Base-by-base conservation (phyloP, 768 basidiomycete genomes). In the Rickenella mellea region DNA sequence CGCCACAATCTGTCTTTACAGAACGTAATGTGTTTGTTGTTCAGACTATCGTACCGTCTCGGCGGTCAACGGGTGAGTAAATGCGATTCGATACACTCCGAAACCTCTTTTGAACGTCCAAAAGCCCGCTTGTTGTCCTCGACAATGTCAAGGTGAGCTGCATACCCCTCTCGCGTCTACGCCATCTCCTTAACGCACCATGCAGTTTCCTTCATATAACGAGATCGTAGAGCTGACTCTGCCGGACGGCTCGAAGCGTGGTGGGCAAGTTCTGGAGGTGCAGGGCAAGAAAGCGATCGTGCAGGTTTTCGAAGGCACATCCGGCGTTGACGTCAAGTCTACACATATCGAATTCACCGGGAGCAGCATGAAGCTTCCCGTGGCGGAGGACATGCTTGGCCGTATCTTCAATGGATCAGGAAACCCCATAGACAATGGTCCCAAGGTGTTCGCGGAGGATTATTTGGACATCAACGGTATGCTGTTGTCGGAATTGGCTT, bases 391-490 rank as follows among this genome's bases (percentile, higher is more conserved):
- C 68, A 97, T 97, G 93, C 64, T 96, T 55, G 96, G 96, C 25
- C 86, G 96, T 48, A 93, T 98, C 58, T 98, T 99, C 77, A 99
- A 99, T 64, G 96, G 96, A 45, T 91, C 88, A 31, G 96, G 96
- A 27, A 88, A 89, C 55, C 94, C 96, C 21, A 98, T 98, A 56
- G 96, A 99, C 66, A 81, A 97, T 56, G 96, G 96, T 22, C 96
- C 96, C 0, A 97, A 96, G 61, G 96, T 98, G 20, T 97, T 97
- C 66, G 96, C 96, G 9, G 96, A 98, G 67, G 96, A 99, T 59
- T 98, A 97, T 64, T 73, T 98, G 50, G 96, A 99, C 63, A 99
- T 99, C 65, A 97, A 98, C 65, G 96, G 96, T 85, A 52, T 50
- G 83, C 55, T 35, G 29, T 27, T 43, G 42, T 27, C 41, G 2